A percentile compares a stretch with the other conserved stretches of the same genome.
Conservation (phyloP, 2,329 filamentous ascomycete genomes). For the Hypoxylon sp. region DNA sequence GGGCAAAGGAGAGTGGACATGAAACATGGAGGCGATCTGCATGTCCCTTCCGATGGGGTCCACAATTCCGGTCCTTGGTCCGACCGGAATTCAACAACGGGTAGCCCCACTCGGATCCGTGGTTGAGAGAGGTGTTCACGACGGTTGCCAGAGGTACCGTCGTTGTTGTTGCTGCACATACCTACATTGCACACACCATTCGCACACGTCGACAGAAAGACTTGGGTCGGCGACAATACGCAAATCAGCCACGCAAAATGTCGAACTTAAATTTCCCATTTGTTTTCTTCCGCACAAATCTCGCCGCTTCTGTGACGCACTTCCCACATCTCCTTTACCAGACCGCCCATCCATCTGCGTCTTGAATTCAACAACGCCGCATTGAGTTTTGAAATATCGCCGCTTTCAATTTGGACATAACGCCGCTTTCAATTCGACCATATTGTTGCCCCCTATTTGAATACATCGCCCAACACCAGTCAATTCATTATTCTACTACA, state of each 20-base stretch:
- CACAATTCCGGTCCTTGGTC: constrained; percentile 8
- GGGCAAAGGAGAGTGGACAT: neutral
- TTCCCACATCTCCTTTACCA: neutral
- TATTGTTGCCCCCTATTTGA: too few relatives aligned
- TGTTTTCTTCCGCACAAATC: neutral
- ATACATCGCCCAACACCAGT: neutral
- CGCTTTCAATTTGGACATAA: too few relatives aligned
- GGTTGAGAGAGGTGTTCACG: neutral
- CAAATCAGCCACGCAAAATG: neutral
- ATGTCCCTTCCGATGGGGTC: neutral
- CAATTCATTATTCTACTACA: neutral
- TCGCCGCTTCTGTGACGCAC: neutral
- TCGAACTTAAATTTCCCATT: neutral
- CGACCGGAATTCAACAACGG: constrained; percentile 3
- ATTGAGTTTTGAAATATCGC: neutral
- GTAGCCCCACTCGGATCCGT: neutral
- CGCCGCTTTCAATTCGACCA: too few relatives aligned
- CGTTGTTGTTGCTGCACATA: neutral
- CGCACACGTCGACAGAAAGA: neutral
- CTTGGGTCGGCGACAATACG: neutral
- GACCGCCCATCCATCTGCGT: neutral
- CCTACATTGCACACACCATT: neutral
- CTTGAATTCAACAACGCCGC: neutral
- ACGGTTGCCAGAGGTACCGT: neutral
- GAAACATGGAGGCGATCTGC: neutral